Conservation (phyloP, 2,329 filamentous ascomycete species). For the Niveomyces coronatus region DNA sequence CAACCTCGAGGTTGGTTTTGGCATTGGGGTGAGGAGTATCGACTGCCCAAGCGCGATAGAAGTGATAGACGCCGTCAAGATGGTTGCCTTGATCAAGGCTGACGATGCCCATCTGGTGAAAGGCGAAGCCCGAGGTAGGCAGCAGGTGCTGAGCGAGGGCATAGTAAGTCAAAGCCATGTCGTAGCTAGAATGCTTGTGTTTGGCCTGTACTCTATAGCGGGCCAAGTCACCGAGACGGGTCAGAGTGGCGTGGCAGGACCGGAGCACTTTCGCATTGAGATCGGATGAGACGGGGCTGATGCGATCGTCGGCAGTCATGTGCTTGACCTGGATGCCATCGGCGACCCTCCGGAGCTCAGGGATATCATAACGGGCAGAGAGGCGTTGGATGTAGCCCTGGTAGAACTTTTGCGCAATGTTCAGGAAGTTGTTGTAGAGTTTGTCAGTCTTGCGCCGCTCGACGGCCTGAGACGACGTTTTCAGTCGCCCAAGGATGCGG, state of each 20-base stretch:
- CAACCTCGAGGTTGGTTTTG: constrained; percentile 63
- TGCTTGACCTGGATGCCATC: constrained; percentile 31
- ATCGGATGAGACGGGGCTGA: constrained; percentile 34
- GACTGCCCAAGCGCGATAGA: constrained; percentile 73
- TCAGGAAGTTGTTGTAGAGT: constrained; percentile 75
- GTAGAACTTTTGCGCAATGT: constrained; percentile 82
- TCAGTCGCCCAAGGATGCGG: constrained; percentile 50
- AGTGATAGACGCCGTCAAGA: constrained; percentile 76
- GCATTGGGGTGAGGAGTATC: constrained; percentile 66
- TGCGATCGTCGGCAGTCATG: constrained; percentile 32
- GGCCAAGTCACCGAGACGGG: constrained; percentile 81
- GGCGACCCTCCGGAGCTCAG: constrained; percentile 35
- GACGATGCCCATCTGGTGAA: constrained; percentile 87
- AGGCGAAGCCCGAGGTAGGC: constrained; percentile 68
- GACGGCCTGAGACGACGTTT: constrained; percentile 41
- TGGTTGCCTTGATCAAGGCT: constrained; percentile 68
- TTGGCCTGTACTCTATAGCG: constrained; percentile 73
- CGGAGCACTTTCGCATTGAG: constrained; percentile 51
- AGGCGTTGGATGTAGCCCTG: constrained; percentile 73
- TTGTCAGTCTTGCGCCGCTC: constrained; percentile 70
- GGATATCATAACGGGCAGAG: constrained; percentile 47
- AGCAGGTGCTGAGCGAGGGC: constrained; percentile 67
- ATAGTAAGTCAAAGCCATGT: constrained; percentile 75
- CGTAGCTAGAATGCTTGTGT: constrained; percentile 65
- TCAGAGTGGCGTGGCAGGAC: constrained; percentile 73